Evolutionary conservation across 108 stramenopile species (phyloP), one percentile per base, ranked within the genome.

Genomic region (Fistulifera solaris): DNA sequence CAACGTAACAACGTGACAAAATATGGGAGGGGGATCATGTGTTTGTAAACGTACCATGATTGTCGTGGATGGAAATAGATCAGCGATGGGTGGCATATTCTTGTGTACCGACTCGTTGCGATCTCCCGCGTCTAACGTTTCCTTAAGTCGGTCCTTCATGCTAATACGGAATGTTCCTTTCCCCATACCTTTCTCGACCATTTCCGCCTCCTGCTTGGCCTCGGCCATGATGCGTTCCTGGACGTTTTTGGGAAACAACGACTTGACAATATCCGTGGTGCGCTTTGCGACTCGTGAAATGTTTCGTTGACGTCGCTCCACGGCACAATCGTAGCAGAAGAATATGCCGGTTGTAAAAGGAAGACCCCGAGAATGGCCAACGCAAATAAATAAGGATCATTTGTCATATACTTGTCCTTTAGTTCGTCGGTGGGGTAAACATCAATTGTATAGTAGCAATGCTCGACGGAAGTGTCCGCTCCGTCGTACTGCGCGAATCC

Each of bases 271-370:
- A 13, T 47, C 59, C 3, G 19, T 47, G 7, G 51, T 61, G 24
- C 40, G 45, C 15, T 22, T 17, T 14, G 59, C 59, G 12, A 24
- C 22, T 6, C 52, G 38, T 23, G 49, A 5, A n/a, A 61, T 26
- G 17, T 39, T 51, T 14, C 14, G 5, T 38, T 61, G 59, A 7
- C 59, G 50, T 6, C 59, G 45, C 22, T 51, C 19, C n/a, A 61
- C 59, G 28, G 40, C 22, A 7, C 23, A 19, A 27, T 61, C 59
- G 48, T 61, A 61, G 22, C 48, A 18, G 16, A 51, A n/a, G 40
- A 61, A 61, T 2, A 61, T 27, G 26, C 15, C 15, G 15, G 49
- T 17, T 11, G 59, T 61, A n/a, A 61, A 49, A 53, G 48, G n/a
- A 61, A 61, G 25, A 51, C 49, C 49, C 48, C 19, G 14, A 38